phyloP scores from a whole-genome alignment of 257 asterid species.

The Nicotiana attenuata region DNA sequence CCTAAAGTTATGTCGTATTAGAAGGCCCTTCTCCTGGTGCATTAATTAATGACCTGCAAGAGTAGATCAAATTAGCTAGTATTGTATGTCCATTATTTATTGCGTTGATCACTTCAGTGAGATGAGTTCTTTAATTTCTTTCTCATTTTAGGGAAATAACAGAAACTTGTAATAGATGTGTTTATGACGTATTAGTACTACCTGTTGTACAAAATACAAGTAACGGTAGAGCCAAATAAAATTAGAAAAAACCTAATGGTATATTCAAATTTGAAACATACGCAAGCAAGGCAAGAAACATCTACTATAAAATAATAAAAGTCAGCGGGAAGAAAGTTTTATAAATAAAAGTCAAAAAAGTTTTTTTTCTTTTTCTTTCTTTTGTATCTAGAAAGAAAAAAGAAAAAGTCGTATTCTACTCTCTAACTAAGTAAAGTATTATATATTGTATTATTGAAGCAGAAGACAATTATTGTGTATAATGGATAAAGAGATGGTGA shows the following conservation, averaged over 20 bases:
- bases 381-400: background rate
- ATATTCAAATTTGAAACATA: slow-evolving; percentile 4
- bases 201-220: background rate
- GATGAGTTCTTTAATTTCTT: background rate
- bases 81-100: too few relatives aligned
- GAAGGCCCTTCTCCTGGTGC: too few relatives aligned
- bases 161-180: background rate
- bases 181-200: background rate
- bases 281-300: background rate
- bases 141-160: background rate
- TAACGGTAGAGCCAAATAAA: background rate
- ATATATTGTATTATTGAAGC: background rate
- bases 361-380: background rate
- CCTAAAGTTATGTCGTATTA: too few relatives aligned
- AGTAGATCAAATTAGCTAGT: too few relatives aligned
- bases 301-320: background rate
- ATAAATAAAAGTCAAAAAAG: background rate
- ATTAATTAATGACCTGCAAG: too few relatives aligned
- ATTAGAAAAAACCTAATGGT: background rate
- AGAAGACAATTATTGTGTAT: background rate
- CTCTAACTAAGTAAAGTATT: background rate
- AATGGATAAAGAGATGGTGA: background rate
- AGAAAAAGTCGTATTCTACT: background rate
- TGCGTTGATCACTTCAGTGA: too few relatives aligned
- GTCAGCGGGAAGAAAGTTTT: background rate